phyloP scores from a whole-genome alignment of 1,284 basidiomycete genomes.

The Paramarasmius palmivorus region DNA sequence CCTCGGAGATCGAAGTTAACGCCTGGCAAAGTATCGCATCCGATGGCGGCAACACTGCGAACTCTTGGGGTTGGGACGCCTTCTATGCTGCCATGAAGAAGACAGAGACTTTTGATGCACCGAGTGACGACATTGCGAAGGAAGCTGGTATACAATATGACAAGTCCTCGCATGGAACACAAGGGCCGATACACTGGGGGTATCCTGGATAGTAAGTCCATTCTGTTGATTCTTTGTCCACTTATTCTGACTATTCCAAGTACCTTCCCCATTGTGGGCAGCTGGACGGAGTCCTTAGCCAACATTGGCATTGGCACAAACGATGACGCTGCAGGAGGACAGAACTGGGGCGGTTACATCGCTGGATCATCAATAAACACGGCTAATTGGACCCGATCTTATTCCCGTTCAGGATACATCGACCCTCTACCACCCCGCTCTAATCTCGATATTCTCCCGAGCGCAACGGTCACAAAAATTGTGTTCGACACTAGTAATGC shows the following conservation, averaged over 20 bases:
- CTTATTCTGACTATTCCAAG: slow-evolving; percentile 19
- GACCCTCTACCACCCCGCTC: slow-evolving; percentile 29
- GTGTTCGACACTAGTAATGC: slow-evolving; percentile 21
- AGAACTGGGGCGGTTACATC: slow-evolving; percentile 53
- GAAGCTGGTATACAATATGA: slow-evolving; percentile 42
- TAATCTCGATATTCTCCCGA: slow-evolving; percentile 36
- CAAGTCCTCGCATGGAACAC: slow-evolving; percentile 40
- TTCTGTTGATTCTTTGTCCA: slow-evolving; percentile 31
- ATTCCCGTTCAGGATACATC: slow-evolving; percentile 12
- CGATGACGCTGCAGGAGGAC: slow-evolving; percentile 48
- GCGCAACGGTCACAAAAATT: slow-evolving; percentile 34
- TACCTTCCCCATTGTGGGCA: slow-evolving; percentile 47
- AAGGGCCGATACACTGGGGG: slow-evolving; percentile 46
- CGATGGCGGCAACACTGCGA: slow-evolving; percentile 25
- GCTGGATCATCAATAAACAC: slow-evolving; percentile 68
- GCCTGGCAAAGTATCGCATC: slow-evolving; percentile 40
- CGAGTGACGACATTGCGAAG: slow-evolving; percentile 33
- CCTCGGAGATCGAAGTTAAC: slow-evolving; percentile 46
- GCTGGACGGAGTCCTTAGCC: slow-evolving; percentile 52
- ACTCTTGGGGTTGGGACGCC: slow-evolving; percentile 47
- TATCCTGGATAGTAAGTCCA: slow-evolving; percentile 52
- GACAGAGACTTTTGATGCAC: slow-evolving; percentile 34
- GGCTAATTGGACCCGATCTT: slow-evolving; percentile 48
- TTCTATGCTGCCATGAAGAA: slow-evolving; percentile 49
- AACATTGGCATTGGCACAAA: slow-evolving; percentile 42